Percentiles rank a stretch among this genome's conserved stretches.
Conservation (phyloP, 1,284 basidiomycete genomes). For the Papiliotrema terrestris region DNA sequence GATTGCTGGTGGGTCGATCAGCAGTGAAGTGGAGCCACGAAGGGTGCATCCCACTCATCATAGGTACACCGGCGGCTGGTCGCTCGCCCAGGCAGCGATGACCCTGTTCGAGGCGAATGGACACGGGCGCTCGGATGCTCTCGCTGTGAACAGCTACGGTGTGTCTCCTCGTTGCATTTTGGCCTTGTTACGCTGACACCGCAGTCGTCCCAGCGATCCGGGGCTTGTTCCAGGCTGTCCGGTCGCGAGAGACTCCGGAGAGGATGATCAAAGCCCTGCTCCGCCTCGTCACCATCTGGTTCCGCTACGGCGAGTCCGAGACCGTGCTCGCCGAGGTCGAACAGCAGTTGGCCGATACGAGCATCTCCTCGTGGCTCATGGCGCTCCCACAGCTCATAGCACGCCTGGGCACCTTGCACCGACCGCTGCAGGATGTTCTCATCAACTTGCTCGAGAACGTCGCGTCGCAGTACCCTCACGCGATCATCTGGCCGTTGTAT, state of each 20-base stretch:
- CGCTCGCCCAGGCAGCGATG: constrained; percentile 34
- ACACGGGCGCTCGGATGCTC: constrained; percentile 12
- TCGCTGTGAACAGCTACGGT: constrained; percentile 35
- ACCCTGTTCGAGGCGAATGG: constrained; percentile 31
- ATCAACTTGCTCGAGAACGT: constrained; percentile 37
- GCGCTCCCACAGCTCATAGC: constrained; percentile 46
- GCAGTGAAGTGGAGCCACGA: no score
- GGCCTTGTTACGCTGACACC: background rate
- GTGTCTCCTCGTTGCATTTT: constrained; percentile 4
- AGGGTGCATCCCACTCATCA: background rate
- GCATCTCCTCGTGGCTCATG: constrained; percentile 32
- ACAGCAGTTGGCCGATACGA: constrained; percentile 28
- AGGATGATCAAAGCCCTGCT: constrained; percentile 68
- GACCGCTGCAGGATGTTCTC: constrained; percentile 30
- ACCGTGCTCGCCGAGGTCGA: constrained; percentile 58
- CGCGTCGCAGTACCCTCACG: constrained; percentile 39
- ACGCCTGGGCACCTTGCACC: constrained; percentile 36
- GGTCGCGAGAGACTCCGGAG: constrained; percentile 32
- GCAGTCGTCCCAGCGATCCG: constrained; percentile 38
- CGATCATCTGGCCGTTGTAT: constrained; percentile 43
- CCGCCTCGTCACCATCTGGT: constrained; percentile 91
- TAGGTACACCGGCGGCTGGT: constrained; percentile 30
- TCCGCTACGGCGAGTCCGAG: constrained; percentile 90
- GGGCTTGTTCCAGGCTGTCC: constrained; percentile 38
- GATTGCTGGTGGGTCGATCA: constrained; percentile 25